Percentiles rank a stretch among this genome's conserved stretches.
Evolutionary conservation across 2,329 filamentous ascomycete genomes (phyloP).

Genomic region (Fulvia fulva): DNA sequence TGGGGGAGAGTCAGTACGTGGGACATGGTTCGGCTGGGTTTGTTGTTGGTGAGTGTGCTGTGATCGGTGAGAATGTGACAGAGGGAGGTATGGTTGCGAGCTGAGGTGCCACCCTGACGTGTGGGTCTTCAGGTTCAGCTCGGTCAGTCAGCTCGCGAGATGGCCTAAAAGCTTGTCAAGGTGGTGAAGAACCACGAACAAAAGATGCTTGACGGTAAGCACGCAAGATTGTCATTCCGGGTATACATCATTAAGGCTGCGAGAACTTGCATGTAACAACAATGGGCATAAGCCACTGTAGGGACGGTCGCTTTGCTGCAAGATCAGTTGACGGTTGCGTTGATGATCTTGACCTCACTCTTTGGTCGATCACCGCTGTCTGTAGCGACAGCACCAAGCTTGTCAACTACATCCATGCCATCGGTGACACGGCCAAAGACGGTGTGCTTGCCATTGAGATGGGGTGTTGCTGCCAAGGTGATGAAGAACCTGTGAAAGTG

Average conservation of each 20-base stretch:
- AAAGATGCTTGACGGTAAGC: not conserved
- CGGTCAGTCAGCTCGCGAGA: not conserved
- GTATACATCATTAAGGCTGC: not conserved
- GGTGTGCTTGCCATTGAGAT: conserved; percentile 81
- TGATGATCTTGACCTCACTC: conserved; percentile 71
- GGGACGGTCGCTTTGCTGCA: not conserved
- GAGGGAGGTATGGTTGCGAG: too few relatives aligned
- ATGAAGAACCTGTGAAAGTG: conserved; percentile 31
- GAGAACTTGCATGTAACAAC: too few relatives aligned
- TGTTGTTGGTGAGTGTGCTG: too few relatives aligned
- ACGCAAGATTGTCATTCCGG: not conserved
- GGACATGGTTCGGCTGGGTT: not conserved
- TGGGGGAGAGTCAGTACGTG: not conserved
- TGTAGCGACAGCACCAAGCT: conserved; percentile 84
- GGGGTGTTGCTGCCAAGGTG: conserved; percentile 51
- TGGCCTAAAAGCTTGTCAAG: not conserved
- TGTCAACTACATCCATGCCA: conserved; percentile 84
- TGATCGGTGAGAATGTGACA: too few relatives aligned
- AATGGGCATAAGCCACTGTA: not conserved
- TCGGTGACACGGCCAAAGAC: conserved; percentile 88
- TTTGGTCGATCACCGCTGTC: conserved; percentile 72
- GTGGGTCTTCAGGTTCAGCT: too few relatives aligned
- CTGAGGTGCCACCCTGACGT: too few relatives aligned
- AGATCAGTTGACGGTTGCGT: conserved; percentile 24
- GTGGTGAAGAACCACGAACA: not conserved